Conservation (phyloP, 805 yeast species). For the Cyberlindnera xishuangbannaensis region DNA sequence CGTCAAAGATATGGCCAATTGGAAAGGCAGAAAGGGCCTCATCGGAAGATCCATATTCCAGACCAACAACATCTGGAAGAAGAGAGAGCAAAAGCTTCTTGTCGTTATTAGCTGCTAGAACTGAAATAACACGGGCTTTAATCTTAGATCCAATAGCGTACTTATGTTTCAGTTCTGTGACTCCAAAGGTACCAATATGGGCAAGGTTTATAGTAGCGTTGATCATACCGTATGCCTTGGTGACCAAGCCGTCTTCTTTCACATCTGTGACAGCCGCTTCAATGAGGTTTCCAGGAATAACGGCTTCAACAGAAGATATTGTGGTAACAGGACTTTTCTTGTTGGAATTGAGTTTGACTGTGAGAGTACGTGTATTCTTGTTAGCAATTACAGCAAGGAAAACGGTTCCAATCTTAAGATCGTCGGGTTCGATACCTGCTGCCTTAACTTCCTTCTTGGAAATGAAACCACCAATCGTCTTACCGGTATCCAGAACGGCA, state of each 20-base stretch:
- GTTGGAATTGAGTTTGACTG: constrained; percentile 43
- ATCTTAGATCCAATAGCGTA: constrained; percentile 63
- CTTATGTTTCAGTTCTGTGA: constrained; percentile 49
- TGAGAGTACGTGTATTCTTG: constrained; percentile 50
- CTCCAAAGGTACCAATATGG: constrained; percentile 47
- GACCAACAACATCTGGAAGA: constrained; percentile 45
- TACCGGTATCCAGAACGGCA: constrained; percentile 66
- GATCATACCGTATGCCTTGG: constrained; percentile 68
- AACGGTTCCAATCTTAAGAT: constrained; percentile 57
- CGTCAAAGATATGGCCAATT: constrained; percentile 60
- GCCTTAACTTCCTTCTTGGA: constrained; percentile 57
- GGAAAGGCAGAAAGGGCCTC: constrained; percentile 58
- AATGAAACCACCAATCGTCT: constrained; percentile 62
- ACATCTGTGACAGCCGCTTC: constrained; percentile 65
- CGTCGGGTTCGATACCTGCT: constrained; percentile 31
- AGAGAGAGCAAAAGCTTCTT: constrained; percentile 62
- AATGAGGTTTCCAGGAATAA: constrained; percentile 80
- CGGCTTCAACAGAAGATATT: constrained; percentile 69
- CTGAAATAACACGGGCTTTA: constrained; percentile 66
- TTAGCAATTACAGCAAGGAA: constrained; percentile 55
- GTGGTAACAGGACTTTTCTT: constrained; percentile 45
- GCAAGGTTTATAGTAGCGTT: constrained; percentile 66
- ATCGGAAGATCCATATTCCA: constrained; percentile 14
- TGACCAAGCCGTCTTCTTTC: constrained; percentile 55
- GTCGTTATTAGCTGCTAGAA: constrained; percentile 43